Conservation (phyloP, 441 rosid genomes). For the Erodium trifolium region DNA sequence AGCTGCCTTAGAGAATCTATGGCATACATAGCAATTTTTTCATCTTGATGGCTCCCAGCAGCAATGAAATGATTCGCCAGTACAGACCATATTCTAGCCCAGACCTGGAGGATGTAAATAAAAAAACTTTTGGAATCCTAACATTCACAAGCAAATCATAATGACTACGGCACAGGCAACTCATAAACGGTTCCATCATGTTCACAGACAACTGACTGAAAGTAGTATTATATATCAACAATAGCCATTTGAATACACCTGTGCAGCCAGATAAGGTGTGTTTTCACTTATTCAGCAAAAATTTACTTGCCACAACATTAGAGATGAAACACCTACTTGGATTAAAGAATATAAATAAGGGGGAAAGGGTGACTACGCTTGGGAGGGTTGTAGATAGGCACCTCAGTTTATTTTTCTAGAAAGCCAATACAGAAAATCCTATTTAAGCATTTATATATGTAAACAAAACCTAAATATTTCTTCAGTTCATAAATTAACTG, state of each 20-base stretch:
- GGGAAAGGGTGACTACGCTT: neutral
- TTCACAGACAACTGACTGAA: neutral
- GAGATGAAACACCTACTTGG: neutral
- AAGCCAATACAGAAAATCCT: neutral
- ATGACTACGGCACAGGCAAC: neutral
- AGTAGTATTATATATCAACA: neutral
- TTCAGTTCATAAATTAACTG: neutral
- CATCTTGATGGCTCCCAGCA: constrained; percentile 97
- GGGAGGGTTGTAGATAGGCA: neutral
- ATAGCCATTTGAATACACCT: neutral
- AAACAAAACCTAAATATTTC: neutral
- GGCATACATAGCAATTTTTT: constrained; percentile 98
- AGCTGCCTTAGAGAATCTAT: constrained; percentile 99
- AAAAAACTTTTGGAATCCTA: constrained; percentile 16
- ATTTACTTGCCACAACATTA: neutral
- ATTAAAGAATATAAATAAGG: neutral
- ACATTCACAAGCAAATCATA: neutral
- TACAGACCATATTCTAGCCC: constrained; percentile 99
- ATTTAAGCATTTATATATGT: neutral
- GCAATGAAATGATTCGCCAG: constrained; percentile 95
- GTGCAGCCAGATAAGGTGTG: neutral
- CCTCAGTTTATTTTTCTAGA: neutral
- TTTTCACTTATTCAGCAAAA: constrained; percentile 1
- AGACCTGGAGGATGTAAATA: constrained; percentile 60
- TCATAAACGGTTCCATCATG: neutral